Conservation (phyloP, 768 basidiomycete species). For the Psilocybe subaeruginosa region DNA sequence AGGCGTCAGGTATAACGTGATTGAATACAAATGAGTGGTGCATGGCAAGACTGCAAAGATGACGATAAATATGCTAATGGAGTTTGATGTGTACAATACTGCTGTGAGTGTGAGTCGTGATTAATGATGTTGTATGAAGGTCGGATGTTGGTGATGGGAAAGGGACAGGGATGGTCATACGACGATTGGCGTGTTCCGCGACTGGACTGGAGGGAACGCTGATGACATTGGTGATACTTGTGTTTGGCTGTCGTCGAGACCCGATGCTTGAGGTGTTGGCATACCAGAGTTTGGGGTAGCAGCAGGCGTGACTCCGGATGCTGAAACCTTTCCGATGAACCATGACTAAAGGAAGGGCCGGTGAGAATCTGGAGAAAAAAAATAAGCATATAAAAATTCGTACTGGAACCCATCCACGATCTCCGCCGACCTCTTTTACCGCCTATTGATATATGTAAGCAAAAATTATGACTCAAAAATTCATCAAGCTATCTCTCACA, state of each 20-base stretch:
- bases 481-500: constrained; percentile 39
- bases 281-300: constrained; percentile 47
- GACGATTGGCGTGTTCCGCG: constrained; percentile 33
- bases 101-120: constrained; percentile 5
- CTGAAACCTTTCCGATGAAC: constrained; percentile 89
- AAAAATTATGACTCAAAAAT: neutral
- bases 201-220: constrained; percentile 66
- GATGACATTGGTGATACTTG: constrained; percentile 83
- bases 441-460: constrained; percentile 50
- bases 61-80: constrained; percentile 19
- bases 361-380: neutral
- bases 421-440: constrained; percentile 91
- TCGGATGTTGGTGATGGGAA: neutral
- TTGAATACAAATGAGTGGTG: constrained; percentile 23
- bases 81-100: constrained; percentile 18
- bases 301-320: constrained; percentile 50
- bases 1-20: constrained; percentile 19
- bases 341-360: constrained; percentile 59
- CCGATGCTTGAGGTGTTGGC: constrained; percentile 28
- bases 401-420: constrained; percentile 96
- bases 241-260: constrained; percentile 45
- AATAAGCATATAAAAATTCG: constrained; percentile 28
- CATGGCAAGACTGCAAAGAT: constrained; percentile 17
- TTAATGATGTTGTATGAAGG: constrained; percentile 9
- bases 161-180: constrained; percentile 14